A percentile compares a stretch with the other conserved stretches of the same genome.
Evolutionary conservation across 441 rosid species (phyloP).

Genomic region (Eruca vesicaria): DNA sequence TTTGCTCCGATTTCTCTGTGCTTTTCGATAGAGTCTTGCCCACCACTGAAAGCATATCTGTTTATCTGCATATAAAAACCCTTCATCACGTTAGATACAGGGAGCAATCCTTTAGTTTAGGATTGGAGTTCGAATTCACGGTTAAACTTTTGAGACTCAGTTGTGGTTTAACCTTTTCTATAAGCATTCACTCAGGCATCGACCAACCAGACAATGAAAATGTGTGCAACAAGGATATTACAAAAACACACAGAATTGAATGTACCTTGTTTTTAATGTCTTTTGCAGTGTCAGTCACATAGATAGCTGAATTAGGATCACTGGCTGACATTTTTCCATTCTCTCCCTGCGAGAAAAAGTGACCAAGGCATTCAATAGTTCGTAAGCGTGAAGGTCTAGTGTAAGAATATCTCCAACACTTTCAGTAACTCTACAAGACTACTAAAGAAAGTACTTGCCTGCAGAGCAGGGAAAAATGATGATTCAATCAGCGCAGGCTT

Average conservation of each 20-base stretch:
- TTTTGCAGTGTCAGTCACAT: conserved; percentile 82
- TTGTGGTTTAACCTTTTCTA: background rate
- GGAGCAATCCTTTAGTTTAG: background rate
- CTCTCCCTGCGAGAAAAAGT: conserved; percentile 62
- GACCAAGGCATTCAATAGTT: conserved; percentile 1
- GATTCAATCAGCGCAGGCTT: conserved; percentile 93
- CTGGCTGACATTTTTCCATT: conserved; percentile 96
- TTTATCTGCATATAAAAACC: conserved; percentile 58
- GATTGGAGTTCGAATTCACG: background rate
- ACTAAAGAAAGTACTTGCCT: conserved; percentile 46
- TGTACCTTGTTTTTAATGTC: conserved; percentile 76
- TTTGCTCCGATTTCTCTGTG: conserved; percentile 78
- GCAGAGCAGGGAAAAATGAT: conserved; percentile 82
- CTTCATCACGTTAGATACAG: background rate
- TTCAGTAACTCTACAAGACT: background rate
- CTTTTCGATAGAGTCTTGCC: conserved; percentile 72
- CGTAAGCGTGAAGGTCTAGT: background rate
- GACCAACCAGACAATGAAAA: conserved; percentile 3
- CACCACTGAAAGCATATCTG: conserved; percentile 82
- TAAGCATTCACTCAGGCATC: background rate
- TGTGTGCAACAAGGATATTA: background rate
- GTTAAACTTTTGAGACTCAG: background rate
- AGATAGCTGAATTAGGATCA: conserved; percentile 93
- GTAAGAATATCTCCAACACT: background rate
- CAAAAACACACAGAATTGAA: background rate